Evolutionary conservation across 2,329 filamentous ascomycete species (phyloP).

Genomic region (Penicillium polonicum): DNA sequence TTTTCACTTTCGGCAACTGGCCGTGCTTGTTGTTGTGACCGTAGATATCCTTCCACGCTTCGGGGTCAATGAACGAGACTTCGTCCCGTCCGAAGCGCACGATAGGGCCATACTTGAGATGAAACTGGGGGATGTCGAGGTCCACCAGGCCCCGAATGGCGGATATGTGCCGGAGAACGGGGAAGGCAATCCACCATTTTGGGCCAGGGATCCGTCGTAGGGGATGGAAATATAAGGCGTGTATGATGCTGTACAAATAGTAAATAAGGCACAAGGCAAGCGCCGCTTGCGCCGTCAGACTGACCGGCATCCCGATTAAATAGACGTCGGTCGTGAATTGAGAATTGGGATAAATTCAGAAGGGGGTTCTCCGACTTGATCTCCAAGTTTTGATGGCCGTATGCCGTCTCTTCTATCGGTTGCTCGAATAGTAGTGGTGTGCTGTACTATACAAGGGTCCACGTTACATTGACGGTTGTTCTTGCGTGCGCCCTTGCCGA

Average conservation of each 20-base stretch:
- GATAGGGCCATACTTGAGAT: conserved; percentile 11
- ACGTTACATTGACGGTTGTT: no score
- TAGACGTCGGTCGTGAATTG: no score
- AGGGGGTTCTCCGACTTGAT: no score
- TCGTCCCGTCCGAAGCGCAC: conserved; percentile 36
- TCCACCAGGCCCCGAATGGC: conserved; percentile 10
- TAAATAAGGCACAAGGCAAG: no score
- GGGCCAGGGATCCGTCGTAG: conserved; percentile 15
- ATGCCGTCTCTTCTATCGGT: no score
- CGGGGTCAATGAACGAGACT: conserved; percentile 29
- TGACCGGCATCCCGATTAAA: no score
- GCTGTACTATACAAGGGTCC: no score
- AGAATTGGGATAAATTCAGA: no score
- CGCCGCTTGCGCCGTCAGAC: no score
- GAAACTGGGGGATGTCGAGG: conserved; percentile 5
- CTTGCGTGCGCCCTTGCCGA: no score
- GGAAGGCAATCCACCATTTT: conserved; percentile 18
- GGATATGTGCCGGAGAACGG: conserved; percentile 13
- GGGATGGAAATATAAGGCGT: conserved; percentile 11
- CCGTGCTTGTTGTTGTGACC: conserved; percentile 10
- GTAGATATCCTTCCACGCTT: conserved; percentile 34
- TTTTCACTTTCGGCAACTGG: conserved; percentile 12
- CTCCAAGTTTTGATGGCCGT: no score
- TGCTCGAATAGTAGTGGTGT: no score
- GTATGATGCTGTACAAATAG: background rate